Conservation (phyloP, 2,329 filamentous ascomycete species). For the Aspergillus alliaceus region DNA sequence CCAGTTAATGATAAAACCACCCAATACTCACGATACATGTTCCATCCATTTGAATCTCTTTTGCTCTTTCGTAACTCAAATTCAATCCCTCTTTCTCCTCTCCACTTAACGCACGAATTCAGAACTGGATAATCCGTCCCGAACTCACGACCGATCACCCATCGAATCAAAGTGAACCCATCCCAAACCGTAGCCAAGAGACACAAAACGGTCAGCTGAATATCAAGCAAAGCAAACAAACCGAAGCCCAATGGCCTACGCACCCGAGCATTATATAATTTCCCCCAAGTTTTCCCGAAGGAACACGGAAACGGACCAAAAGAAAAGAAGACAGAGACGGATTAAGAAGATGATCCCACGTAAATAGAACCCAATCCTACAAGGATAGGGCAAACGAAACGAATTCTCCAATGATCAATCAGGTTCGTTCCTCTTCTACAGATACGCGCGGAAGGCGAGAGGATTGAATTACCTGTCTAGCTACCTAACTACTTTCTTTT, state of each 20-base stretch:
- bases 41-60: neutral
- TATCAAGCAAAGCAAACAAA: neutral
- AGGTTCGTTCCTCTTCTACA: too few species aligned
- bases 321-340: neutral
- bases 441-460: too few species aligned
- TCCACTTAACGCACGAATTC: too few species aligned
- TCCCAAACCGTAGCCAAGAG: neutral
- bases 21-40: neutral
- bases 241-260: neutral
- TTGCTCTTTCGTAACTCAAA: neutral
- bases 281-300: neutral
- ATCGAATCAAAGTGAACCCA: neutral
- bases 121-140: neutral
- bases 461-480: too few species aligned
- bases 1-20: slow-evolving; percentile 4
- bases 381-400: neutral
- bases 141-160: too few species aligned
- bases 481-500: too few species aligned
- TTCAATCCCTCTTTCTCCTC: neutral
- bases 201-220: neutral
- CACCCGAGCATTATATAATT: neutral
- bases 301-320: too few species aligned
- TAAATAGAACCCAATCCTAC: too few species aligned
- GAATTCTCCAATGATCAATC: too few species aligned
- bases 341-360: neutral